Evolutionary conservation across 441 rosid species (phyloP).

Genomic region (Bruguiera hainesii): DNA sequence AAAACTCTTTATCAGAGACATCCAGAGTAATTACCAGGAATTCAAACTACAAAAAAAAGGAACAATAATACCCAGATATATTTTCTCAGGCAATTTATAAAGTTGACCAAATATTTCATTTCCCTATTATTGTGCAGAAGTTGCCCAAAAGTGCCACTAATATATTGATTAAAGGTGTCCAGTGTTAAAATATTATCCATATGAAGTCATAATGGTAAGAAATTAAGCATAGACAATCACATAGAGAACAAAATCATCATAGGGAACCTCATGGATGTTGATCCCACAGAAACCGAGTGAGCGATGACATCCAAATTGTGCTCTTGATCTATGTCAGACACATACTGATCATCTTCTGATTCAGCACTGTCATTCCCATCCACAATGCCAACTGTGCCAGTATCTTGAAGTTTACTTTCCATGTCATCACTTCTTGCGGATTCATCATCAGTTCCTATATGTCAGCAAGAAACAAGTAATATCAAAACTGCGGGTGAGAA

Average conservation of each 20-base stretch:
- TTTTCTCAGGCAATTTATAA: too few species aligned
- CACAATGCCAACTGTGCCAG: slow-evolving; percentile 10
- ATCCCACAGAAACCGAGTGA: slow-evolving; percentile 28
- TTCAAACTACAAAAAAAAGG: too few species aligned
- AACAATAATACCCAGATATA: too few species aligned
- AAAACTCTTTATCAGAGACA: not conserved
- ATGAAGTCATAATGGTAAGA: not conserved
- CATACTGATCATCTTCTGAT: slow-evolving; percentile 40
- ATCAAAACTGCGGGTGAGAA: slow-evolving; percentile 1
- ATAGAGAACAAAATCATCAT: slow-evolving; percentile 1
- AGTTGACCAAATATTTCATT: too few species aligned
- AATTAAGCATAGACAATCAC: not conserved
- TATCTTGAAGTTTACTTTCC: slow-evolving; percentile 24
- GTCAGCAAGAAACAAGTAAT: slow-evolving; percentile 18
- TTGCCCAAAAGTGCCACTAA: too few species aligned
- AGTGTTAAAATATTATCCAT: not conserved
- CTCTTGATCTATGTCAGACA: slow-evolving; percentile 48
- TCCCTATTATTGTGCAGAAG: too few species aligned
- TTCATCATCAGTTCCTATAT: slow-evolving; percentile 36
- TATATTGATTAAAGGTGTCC: not conserved
- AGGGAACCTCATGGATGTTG: slow-evolving; percentile 38
- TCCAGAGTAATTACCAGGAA: not conserved
- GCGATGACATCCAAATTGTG: slow-evolving; percentile 30
- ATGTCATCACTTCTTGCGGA: slow-evolving; percentile 20
- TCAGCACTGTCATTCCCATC: slow-evolving; percentile 34